Percentiles rank a stretch among this genome's conserved stretches.
Evolutionary conservation across 495 filamentous ascomycete genomes (phyloP).

Genomic region (Friedmanniomyces endolithicus): DNA sequence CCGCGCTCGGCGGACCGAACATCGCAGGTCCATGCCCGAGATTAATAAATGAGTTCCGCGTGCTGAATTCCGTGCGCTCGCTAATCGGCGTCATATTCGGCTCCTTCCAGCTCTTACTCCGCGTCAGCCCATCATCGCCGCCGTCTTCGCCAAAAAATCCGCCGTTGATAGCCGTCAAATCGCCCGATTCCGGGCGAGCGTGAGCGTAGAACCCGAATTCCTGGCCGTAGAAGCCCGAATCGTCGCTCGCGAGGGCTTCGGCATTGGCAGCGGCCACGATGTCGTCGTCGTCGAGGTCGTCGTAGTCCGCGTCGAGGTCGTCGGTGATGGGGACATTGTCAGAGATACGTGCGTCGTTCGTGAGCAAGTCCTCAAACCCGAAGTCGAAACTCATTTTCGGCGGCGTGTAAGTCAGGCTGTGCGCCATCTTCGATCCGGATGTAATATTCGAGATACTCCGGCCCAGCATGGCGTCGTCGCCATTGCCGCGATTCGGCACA

Average conservation of each 20-base stretch:
- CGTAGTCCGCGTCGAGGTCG: constrained; percentile 44
- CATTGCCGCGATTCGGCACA: background rate
- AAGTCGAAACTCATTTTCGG: constrained; percentile 22
- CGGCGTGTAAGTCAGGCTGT: constrained; percentile 3
- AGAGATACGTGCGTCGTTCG: constrained; percentile 31
- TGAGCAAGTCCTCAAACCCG: constrained; percentile 23
- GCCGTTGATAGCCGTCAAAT: constrained; percentile 46
- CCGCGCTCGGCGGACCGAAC: constrained; percentile 36
- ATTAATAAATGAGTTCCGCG: constrained; percentile 77
- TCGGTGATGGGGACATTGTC: too few relatives aligned
- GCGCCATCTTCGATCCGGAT: constrained; percentile 5
- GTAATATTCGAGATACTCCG: background rate
- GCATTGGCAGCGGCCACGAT: constrained; percentile 95
- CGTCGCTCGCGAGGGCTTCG: constrained; percentile 79
- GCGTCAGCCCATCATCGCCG: constrained; percentile 42
- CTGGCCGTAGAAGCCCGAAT: constrained; percentile 85
- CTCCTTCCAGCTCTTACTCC: constrained; percentile 61
- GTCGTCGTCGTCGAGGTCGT: constrained; percentile 45
- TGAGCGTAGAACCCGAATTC: constrained; percentile 94
- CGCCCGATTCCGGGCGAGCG: constrained; percentile 13
- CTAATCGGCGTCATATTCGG: constrained; percentile 94
- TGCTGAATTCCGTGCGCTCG: constrained; percentile 89
- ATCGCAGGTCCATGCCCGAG: constrained; percentile 30
- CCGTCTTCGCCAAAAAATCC: constrained; percentile 80
- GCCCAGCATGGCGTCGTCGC: background rate